Percentiles rank a stretch among this genome's conserved stretches.
Conservation (phyloP, 2,329 filamentous ascomycete genomes). For the Fusarium chuoi region DNA sequence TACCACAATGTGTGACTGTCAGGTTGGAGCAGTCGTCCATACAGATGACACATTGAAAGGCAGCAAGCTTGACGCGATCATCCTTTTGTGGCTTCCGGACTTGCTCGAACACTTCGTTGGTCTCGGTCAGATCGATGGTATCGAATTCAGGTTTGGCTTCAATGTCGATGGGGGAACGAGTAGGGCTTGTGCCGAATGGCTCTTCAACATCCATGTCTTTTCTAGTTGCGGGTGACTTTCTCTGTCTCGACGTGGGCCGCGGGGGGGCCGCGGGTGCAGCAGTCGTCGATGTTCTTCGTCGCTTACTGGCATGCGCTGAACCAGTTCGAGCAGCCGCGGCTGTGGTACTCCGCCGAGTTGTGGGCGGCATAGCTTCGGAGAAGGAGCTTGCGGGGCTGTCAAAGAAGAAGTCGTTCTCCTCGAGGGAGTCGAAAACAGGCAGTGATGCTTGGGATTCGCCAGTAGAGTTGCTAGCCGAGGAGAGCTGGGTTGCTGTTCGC, state of each 20-base stretch:
- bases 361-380: conserved; percentile 45
- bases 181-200: conserved; percentile 42
- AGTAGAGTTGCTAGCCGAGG: conserved; percentile 34
- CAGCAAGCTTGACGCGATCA: conserved; percentile 62
- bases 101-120: conserved; percentile 56
- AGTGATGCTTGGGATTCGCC: conserved; percentile 43
- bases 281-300: conserved; percentile 37
- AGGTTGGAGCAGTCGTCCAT: conserved; percentile 69
- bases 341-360: conserved; percentile 30
- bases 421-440: conserved; percentile 45
- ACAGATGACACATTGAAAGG: conserved; percentile 74
- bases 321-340: conserved; percentile 24
- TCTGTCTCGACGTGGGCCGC: conserved; percentile 18
- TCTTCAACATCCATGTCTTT: conserved; percentile 41
- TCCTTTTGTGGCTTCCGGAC: conserved; percentile 59
- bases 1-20: conserved; percentile 75
- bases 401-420: conserved; percentile 38
- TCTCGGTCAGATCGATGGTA: conserved; percentile 52
- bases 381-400: conserved; percentile 45
- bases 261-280: background rate
- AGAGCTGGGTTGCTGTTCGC: conserved; percentile 38
- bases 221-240: conserved; percentile 8
- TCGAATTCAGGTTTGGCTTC: conserved; percentile 39
- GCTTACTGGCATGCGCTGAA: conserved; percentile 38
- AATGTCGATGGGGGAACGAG: conserved; percentile 13